Evolutionary conservation across 495 filamentous ascomycete species (phyloP).

Genomic region (Lepraria neglecta): DNA sequence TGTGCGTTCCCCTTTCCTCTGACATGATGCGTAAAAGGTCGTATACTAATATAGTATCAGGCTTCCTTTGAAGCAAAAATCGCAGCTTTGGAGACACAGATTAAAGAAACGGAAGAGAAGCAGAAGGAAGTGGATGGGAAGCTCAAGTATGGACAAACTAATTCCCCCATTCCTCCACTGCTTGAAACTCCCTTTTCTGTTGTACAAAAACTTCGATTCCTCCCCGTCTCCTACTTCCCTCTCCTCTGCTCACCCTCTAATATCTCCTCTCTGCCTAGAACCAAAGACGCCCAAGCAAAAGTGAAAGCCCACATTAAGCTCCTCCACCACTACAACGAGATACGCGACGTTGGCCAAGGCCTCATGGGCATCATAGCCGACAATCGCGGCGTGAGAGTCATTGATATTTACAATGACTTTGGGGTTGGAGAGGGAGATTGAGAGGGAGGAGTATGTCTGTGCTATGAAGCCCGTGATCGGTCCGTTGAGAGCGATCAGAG

Average conservation of each 20-base stretch:
- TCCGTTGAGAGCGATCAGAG: too few relatives aligned
- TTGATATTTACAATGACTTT: conserved; percentile 58
- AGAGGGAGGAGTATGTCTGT: conserved; percentile 4
- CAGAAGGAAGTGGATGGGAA: conserved; percentile 32
- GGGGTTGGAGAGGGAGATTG: conserved; percentile 39
- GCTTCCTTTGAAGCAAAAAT: conserved; percentile 34
- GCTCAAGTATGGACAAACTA: conserved; percentile 34
- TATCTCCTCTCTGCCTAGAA: neutral
- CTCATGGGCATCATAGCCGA: conserved; percentile 72
- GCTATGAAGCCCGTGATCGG: too few relatives aligned
- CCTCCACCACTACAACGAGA: conserved; percentile 73
- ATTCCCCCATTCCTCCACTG: neutral
- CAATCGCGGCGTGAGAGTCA: conserved; percentile 53
- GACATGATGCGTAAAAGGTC: neutral
- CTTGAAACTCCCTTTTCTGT: neutral
- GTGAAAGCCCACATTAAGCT: conserved; percentile 61
- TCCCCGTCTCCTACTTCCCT: neutral
- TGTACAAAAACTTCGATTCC: neutral
- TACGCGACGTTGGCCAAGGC: conserved; percentile 66
- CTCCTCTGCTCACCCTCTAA: conserved; percentile 10
- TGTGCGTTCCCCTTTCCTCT: conserved; percentile 1
- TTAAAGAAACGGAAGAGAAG: conserved; percentile 31
- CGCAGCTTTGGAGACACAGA: conserved; percentile 34
- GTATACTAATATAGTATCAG: conserved; percentile 22
- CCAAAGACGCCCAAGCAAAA: conserved; percentile 37